A percentile compares a stretch with the other conserved stretches of the same genome.
Conservation (phyloP, 345 rosid genomes). For the Gossypium sturtianum region DNA sequence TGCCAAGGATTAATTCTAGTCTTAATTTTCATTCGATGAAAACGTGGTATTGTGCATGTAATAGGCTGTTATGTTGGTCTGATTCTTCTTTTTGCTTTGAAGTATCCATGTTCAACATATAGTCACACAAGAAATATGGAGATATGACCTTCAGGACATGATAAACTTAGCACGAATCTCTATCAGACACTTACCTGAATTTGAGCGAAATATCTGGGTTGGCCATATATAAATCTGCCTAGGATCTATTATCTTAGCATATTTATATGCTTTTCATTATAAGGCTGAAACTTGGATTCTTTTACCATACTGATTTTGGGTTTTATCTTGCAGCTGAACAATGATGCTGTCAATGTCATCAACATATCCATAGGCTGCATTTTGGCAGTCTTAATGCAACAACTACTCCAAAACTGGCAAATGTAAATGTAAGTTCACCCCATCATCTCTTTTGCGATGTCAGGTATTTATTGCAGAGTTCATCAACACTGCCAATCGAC, state of each 20-base stretch:
- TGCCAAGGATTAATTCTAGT: not conserved
- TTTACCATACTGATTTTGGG: not conserved
- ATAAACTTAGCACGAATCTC: not conserved
- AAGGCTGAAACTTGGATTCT: not conserved
- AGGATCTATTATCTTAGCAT: not conserved
- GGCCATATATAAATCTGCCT: not conserved
- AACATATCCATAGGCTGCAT: slow-evolving; percentile 87
- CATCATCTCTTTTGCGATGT: not conserved
- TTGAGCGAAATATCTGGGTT: not conserved
- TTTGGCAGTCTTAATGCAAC: slow-evolving; percentile 72
- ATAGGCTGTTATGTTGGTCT: not conserved
- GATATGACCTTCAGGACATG: not conserved
- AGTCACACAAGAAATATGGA: not conserved
- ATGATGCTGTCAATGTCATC: slow-evolving; percentile 82
- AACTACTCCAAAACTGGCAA: slow-evolving; percentile 40
- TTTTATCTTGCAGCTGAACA: slow-evolving; percentile 65
- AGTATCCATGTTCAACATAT: not conserved
- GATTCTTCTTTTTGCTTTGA: not conserved
- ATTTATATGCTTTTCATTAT: not conserved
- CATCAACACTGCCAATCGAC: not conserved
- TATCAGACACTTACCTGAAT: not conserved
- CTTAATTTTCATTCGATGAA: not conserved
- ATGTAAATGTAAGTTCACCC: not conserved
- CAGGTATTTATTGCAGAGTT: slow-evolving; percentile 15
- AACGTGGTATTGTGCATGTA: not conserved